These are phyloP conservation scores for Adansonia rubrostipa DNA, from an alignment of 441 rosid species.

Conservation along the genomic window DNA sequence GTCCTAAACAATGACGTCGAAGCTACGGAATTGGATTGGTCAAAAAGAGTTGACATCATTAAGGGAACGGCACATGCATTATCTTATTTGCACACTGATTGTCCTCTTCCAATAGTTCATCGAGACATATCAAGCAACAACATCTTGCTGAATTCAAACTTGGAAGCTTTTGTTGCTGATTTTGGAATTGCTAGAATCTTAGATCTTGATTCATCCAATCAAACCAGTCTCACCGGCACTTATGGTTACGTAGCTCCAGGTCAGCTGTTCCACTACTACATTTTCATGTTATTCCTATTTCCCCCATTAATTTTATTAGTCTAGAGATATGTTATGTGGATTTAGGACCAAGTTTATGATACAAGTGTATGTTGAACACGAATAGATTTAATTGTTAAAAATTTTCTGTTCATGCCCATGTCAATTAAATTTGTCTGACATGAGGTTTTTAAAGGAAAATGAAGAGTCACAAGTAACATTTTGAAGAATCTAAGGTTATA, in stretches of 20 bases:
- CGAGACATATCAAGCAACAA: slow-evolving; percentile 36
- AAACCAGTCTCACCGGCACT: slow-evolving; percentile 26
- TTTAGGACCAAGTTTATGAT: too few relatives aligned
- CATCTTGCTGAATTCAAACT: slow-evolving; percentile 20
- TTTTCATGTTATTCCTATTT: too few relatives aligned
- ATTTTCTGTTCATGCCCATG: too few relatives aligned
- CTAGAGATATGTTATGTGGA: too few relatives aligned
- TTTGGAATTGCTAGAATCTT: slow-evolving; percentile 30
- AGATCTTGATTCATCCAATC: slow-evolving; percentile 32
- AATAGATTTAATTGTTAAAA: too few relatives aligned
- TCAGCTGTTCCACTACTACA: background rate
- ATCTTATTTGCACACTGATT: slow-evolving; percentile 31
- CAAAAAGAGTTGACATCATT: slow-evolving; percentile 28
- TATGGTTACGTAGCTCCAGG: slow-evolving; percentile 39
- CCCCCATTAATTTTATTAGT: too few relatives aligned
- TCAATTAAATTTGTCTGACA: too few relatives aligned
- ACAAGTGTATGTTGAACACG: too few relatives aligned
- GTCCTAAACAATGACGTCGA: slow-evolving; percentile 6
- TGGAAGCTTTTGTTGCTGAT: slow-evolving; percentile 21
- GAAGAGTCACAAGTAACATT: background rate
- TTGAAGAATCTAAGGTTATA: background rate
- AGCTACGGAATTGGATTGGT: slow-evolving; percentile 30
- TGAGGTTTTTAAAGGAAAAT: too few relatives aligned
- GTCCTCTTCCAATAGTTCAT: slow-evolving; percentile 24
- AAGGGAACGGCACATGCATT: slow-evolving; percentile 26